Base-by-base conservation (phyloP, 2,329 filamentous ascomycete species). In the Akanthomyces muscarius region DNA sequence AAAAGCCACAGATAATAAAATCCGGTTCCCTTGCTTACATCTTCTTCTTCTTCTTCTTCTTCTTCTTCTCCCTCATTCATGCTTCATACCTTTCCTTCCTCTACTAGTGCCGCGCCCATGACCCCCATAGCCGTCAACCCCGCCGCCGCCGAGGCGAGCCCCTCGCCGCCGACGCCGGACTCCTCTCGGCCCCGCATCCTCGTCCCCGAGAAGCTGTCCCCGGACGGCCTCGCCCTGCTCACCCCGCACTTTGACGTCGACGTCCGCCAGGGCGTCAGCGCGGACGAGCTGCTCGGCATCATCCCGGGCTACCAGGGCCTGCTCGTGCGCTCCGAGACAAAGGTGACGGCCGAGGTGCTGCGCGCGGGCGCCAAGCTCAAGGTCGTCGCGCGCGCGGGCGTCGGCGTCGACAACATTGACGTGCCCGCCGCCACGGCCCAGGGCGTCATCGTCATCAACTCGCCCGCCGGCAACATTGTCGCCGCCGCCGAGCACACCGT, bases 401-500 rank as follows among this genome's bases (percentile, higher is more conserved):
- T 94, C 1, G 91, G 89, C 38, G 89, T 94, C 28, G 90, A 94
- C 76, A 93, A 94, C 76, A 90, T 95, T 55, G 83, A 94, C 71
- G 87, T 94, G 0, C 79, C 85, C 41, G 84, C 86, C 8, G 90
- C 90, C 3, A 94, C 90, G 0, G 80, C 83, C 45, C 80, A 86
- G 61, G 91, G 91, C 23, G 87, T 94, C 64, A 87, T 93, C 57
- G 90, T 95, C 2, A 87, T 94, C 62, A 95, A 94, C 73, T 89
- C 86, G 30, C 90, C 91, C 0, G 84, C 85, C 21, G 91, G 91
- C 2, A 95, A 95, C 71, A 92, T 93, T 68, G 85, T 89, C 63
- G 90, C 91, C 0, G 91, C 90, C 0, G 90, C 90, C 0, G 90
- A 92, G 71, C 90, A 92, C 69, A 92, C 90, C 0, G 83, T 93